These are phyloP conservation scores for Apiotrichum sp. DNA, from an alignment of 1,284 basidiomycete genomes.

Conservation along the genomic window DNA sequence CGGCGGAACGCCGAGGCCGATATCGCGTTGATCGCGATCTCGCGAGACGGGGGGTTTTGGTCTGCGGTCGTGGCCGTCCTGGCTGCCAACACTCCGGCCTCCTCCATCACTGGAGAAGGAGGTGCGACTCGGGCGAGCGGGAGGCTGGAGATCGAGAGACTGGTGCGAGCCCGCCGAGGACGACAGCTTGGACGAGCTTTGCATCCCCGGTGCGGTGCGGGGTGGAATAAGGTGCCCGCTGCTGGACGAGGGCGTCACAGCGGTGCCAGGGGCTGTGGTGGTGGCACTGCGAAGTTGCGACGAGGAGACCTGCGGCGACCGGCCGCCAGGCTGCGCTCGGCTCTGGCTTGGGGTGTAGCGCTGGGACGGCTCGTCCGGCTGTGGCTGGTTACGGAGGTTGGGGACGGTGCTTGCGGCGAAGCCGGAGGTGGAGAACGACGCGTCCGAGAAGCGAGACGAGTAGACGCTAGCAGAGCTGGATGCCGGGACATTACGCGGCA, in stretches of 20 bases:
- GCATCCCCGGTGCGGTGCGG: background rate
- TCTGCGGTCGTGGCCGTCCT: background rate
- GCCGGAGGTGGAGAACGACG: no score
- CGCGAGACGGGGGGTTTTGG: background rate
- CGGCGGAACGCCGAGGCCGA: slow-evolving; percentile 1
- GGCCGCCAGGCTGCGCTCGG: background rate
- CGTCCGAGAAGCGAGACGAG: no score
- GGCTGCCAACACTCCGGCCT: background rate
- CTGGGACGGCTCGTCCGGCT: no score
- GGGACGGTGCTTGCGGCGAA: no score
- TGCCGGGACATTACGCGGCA: no score
- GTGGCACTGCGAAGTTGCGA: background rate
- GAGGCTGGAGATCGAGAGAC: background rate
- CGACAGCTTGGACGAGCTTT: background rate
- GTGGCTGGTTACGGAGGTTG: no score
- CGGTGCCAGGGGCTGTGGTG: background rate
- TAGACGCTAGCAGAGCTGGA: no score
- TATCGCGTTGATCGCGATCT: background rate
- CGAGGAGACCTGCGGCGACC: background rate
- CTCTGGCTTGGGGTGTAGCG: no score
- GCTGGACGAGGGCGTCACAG: no score
- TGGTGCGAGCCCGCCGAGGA: background rate
- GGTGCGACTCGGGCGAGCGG: background rate
- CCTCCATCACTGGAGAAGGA: background rate
- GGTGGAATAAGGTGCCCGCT: background rate